Evolutionary conservation across 441 rosid genomes (phyloP), one percentile per base, ranked within the genome.

Genomic region (Mallotus repandus): DNA sequence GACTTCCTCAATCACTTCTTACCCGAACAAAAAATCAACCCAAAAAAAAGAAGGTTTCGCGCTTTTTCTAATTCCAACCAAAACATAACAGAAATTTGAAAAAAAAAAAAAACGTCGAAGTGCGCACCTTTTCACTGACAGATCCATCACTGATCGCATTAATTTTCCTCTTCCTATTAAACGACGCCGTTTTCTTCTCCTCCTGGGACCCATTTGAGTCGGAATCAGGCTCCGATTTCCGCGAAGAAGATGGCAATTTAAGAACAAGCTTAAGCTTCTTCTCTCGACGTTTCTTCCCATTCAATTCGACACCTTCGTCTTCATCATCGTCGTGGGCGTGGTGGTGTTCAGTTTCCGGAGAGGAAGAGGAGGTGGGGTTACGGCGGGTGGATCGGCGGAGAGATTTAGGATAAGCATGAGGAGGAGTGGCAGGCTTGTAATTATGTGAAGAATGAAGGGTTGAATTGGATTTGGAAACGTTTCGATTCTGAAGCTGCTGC

Each of bases 321-420:
- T 50, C 68, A 0, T 73, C 80, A 10, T 43, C 75, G 9, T 68
- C 72, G 7, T 18, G 78, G 62, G n/a, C 71, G 8, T 57, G 45
- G 60, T 22, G 45, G 54, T 25, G 12, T 54, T 25, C 52, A 43
- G 32, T 16, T 52, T 71, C 86, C 16, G 80, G 63, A 1, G 81
- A 79, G 57, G 81, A 54, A 11, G 68, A 63, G 7, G 60, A 46
- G 72, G 72, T 69, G 7, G 77, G 85, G 77, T 83, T 80, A 58
- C 87, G 86, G 81, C 91, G 89, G 48, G 84, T 68, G 74, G 90
- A 89, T 82, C 93, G 88, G 67, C 89, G 94, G 66, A 60, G 69
- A 38, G 84, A 72, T 18, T 16, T 5, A 35, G 41, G 41, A 35
- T 35, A 35, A 35, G 41, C 5, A 35, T 3, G 56, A 60, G 86